Evolutionary conservation across 345 rosid species (phyloP), one percentile per base, ranked within the genome.

Genomic region (Eutrema yunnanense): DNA sequence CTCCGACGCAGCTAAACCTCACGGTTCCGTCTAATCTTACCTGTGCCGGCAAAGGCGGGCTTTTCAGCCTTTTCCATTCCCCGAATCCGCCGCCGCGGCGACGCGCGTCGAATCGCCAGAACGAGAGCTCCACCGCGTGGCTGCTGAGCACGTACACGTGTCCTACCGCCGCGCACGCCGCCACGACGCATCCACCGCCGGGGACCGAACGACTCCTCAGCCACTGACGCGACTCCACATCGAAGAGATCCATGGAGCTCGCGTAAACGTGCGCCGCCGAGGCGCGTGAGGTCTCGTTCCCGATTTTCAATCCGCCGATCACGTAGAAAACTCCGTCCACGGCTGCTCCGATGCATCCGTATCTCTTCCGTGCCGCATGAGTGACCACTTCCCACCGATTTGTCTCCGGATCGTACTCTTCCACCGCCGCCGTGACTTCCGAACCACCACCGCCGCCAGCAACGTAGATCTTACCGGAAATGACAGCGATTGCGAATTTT

Each of bases 151-250:
- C 79, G 22, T 89, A 90, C 3, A 93, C 69, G 49, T 71, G 66
- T 12, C 94, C 96, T 3, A 42, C 78, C 8, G 87, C 84, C 0
- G 93, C 89, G 48, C 98, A 90, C 0, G 97, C 97, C 12, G 92
- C 96, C 60, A 90, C 92, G 9, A 85, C 97, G 74, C 97, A 90
- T 8, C 98, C 98, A 3, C 98, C 98, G 3, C 94, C 90, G 0
- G 97, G 97, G 7, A 93, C 86, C 1, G 90, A 77, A 26, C 96
- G 84, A 59, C 96, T 87, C 48, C 94, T 82, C 69, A 93, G 67
- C 98, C 98, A 93, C 7, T 32, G 81, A 10, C 89, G 70, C 36
- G 86, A 75, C 66, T 82, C 79, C 73, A 86, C 94, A 34, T 93
- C 96, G 65, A 79, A 90, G 52, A 93, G 74, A 78, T 90, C 98